Conservation (phyloP, 768 basidiomycete species). For the Albatrellus ellisii region DNA sequence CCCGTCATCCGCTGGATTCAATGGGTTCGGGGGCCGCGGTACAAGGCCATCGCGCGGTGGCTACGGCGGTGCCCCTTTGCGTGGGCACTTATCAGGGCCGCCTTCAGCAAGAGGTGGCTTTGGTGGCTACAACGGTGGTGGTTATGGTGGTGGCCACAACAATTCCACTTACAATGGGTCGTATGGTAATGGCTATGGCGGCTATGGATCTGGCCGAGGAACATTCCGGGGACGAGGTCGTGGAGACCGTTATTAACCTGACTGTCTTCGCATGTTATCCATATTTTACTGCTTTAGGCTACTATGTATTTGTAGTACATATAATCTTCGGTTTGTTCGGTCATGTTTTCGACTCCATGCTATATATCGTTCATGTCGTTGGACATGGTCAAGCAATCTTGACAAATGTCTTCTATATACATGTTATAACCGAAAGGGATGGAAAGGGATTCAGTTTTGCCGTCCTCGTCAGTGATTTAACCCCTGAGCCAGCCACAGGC, state of each 20-base stretch:
- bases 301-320: too few species aligned
- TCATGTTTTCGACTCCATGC: too few species aligned
- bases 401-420: too few species aligned
- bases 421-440: too few species aligned
- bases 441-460: too few species aligned
- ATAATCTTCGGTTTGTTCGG: too few species aligned
- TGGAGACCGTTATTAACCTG: slow-evolving; percentile 12
- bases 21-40: slow-evolving; percentile 8
- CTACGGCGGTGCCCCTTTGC: slow-evolving; percentile 2
- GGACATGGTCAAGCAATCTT: too few species aligned
- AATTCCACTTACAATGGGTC: slow-evolving; percentile 6
- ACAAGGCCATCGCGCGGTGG: slow-evolving; percentile 6
- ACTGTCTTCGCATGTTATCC: too few species aligned
- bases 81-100: slow-evolving; percentile 13
- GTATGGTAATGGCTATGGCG: slow-evolving; percentile 13
- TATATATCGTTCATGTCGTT: too few species aligned
- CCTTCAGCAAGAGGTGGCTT: slow-evolving; percentile 21
- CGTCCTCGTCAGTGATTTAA: too few species aligned
- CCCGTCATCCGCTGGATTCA: slow-evolving; percentile 1
- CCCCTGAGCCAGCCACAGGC: too few species aligned
- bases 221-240: slow-evolving; percentile 12
- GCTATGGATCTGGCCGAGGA: slow-evolving; percentile 14
- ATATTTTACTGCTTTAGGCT: too few species aligned
- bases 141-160: slow-evolving; percentile 23
- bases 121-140: slow-evolving; percentile 24